phyloP scores from a whole-genome alignment of 2,329 filamentous ascomycete species.

The Nannizzia gypsea region DNA sequence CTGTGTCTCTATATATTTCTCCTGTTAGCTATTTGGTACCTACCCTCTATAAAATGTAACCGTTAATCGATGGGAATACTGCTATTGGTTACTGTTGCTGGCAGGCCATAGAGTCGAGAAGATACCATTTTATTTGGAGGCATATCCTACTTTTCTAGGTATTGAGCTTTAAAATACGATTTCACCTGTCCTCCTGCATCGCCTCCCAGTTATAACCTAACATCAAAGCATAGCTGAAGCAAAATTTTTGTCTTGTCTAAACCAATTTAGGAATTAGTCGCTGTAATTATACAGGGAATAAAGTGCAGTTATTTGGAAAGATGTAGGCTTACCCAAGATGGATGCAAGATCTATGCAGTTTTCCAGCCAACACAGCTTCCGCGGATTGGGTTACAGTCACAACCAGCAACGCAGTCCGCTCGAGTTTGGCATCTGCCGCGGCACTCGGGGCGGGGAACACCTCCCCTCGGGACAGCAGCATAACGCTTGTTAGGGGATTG shows the following conservation, averaged over 20 bases:
- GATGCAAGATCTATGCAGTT: background rate
- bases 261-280: background rate
- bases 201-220: background rate
- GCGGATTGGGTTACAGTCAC: background rate
- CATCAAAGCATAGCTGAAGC: background rate
- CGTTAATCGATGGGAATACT: background rate
- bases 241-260: background rate
- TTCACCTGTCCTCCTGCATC: background rate
- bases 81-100: background rate
- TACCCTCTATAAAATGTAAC: no score
- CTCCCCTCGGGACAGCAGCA: background rate
- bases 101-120: background rate
- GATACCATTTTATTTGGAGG: background rate
- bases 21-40: no score
- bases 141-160: background rate
- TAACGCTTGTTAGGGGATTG: background rate
- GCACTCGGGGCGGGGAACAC: background rate
- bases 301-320: no score
- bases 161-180: background rate
- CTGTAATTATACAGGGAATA: background rate
- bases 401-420: background rate
- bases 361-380: constrained; percentile 4
- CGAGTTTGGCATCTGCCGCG: background rate
- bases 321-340: no score
- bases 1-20: no score